Base-by-base conservation (phyloP, 2,329 filamentous ascomycete genomes). In the Aspergillus candidus region DNA sequence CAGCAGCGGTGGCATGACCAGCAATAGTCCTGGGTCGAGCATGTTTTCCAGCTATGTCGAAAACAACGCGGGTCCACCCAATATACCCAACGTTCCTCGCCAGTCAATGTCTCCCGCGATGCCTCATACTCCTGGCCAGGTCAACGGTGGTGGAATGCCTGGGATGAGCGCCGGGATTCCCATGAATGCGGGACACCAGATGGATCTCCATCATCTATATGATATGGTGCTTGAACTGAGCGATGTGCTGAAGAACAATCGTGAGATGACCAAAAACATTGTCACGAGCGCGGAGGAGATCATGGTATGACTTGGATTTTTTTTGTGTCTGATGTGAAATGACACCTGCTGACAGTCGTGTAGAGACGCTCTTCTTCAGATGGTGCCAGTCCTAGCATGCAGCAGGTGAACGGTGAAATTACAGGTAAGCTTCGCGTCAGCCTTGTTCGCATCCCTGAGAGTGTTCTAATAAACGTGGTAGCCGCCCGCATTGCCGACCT, bases 141-240 rank as follows among this genome's bases (percentile, higher is more conserved):
- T 59, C 36, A 66, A 68, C 41, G 66, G 64, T 14, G 57, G 54
- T 29, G 59, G 60, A 13, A 63, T 69, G 55, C 59, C 61, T 22
- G 66, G 60, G 7, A 65, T 69, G 58, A 65, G 61, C 41, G 55
- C 57, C 5, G 58, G 55, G 29, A 59, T 71, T 46, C 64, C 70
- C 1, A 67, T 71, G 62, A 71, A 70, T 47, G 72, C 72, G 7
- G 72, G 72, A 10, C 72, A 75, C 43, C 70, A 74, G 57, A 73
- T 74, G 69, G 72, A 75, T 49, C 60, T 75, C 38, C 72, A 74
- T 48, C 69, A 73, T 42, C 61, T 75, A 3, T 75, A 72, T 45
- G 68, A 72, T 31, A 73, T 73, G 65, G 69, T 75, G 22, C 55
- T 72, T 41, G 72, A 75, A 47, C 54, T 75, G 48, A 73, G 72